Conservation (phyloP, 345 rosid genomes). For the Adansonia digitata region DNA sequence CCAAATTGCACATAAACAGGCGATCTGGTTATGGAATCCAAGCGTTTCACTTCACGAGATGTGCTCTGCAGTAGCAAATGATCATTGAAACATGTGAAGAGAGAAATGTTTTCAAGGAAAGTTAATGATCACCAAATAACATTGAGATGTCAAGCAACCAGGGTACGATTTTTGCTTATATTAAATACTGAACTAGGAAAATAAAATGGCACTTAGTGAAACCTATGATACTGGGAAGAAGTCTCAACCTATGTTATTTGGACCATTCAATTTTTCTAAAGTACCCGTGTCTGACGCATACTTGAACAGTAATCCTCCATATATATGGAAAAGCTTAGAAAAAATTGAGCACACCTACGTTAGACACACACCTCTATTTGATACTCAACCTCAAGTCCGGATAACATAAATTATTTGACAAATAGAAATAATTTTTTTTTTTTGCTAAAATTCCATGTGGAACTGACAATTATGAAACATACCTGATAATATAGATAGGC, state of each 20-base stretch:
- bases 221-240: background rate
- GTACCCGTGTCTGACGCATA: background rate
- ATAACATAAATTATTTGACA: background rate
- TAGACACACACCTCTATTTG: background rate
- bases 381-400: too few species aligned
- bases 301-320: background rate
- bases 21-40: conserved; percentile 85
- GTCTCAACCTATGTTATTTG: background rate
- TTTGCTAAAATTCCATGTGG: background rate
- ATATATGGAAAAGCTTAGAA: background rate
- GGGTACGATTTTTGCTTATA: background rate
- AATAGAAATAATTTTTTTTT: background rate
- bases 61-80: conserved; percentile 51
- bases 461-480: background rate
- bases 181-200: background rate
- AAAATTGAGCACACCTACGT: background rate
- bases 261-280: background rate
- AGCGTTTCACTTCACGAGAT: conserved; percentile 84
- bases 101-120: background rate
- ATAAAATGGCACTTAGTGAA: background rate
- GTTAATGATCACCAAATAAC: background rate
- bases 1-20: conserved; percentile 94
- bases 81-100: background rate
- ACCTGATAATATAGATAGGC: conserved; percentile 96
- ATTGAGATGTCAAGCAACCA: background rate